These are phyloP conservation scores for Ceratocystis destructans DNA, from an alignment of 2,329 filamentous ascomycete genomes.

Conservation along the genomic window DNA sequence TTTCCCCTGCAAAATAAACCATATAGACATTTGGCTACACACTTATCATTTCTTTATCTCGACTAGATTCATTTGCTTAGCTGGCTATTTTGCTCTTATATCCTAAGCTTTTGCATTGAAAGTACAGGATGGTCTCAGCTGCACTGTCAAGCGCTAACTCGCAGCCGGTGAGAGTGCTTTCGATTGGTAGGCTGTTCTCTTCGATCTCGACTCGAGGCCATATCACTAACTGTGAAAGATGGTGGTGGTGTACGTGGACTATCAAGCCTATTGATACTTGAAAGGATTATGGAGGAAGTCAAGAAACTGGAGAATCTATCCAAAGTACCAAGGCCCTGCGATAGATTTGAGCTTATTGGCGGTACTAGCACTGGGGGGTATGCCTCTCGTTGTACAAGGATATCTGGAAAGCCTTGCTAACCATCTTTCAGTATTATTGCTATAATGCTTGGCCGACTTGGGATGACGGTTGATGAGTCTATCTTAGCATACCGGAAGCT, in stretches of 20 bases:
- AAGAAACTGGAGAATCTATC: conserved; percentile 17
- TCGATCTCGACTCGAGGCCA: too few species aligned
- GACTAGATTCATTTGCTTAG: too few species aligned
- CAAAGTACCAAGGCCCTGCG: conserved; percentile 22
- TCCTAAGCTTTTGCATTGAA: too few species aligned
- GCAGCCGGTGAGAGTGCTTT: too few species aligned
- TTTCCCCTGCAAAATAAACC: too few species aligned
- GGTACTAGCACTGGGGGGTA: conserved; percentile 24
- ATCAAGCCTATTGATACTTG: conserved; percentile 24
- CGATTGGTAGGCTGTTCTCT: too few species aligned
- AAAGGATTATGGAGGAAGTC: conserved; percentile 23
- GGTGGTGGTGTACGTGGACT: conserved; percentile 23
- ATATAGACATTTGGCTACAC: too few species aligned
- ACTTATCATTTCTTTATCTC: too few species aligned
- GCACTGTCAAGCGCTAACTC: too few species aligned
- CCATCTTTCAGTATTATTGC: background rate
- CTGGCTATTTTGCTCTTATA: too few species aligned
- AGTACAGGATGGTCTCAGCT: too few species aligned
- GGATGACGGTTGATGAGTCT: background rate
- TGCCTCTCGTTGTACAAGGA: background rate
- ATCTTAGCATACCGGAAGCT: background rate
- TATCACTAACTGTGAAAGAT: conserved; percentile 16
- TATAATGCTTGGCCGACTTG: background rate
- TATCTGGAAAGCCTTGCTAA: too few species aligned
- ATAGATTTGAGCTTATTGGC: conserved; percentile 25